Evolutionary conservation across 2,329 filamentous ascomycete genomes (phyloP).

Genomic region (Botryotinia calthae): DNA sequence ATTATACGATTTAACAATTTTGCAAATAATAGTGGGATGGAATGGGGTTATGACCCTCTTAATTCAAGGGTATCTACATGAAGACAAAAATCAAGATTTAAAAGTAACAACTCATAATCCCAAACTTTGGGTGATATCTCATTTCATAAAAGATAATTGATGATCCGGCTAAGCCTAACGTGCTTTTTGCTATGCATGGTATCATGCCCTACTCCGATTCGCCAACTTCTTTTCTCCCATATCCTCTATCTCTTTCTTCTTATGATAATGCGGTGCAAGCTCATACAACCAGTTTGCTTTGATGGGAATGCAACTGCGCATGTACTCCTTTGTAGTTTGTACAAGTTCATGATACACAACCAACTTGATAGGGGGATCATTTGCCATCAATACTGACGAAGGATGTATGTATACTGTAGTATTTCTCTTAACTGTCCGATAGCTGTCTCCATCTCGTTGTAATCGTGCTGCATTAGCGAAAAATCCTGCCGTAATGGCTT

Average conservation of each 20-base stretch:
- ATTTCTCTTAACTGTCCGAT: slow-evolving; percentile 88
- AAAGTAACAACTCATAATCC: neutral
- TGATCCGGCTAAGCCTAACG: neutral
- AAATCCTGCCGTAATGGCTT: slow-evolving; percentile 86
- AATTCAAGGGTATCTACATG: neutral
- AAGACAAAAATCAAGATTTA: neutral
- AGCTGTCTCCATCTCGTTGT: slow-evolving; percentile 79
- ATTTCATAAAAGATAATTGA: neutral
- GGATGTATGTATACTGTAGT: slow-evolving; percentile 91
- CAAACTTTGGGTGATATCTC: neutral
- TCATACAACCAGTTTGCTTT: slow-evolving; percentile 83
- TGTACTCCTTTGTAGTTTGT: slow-evolving; percentile 85
- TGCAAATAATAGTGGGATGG: neutral
- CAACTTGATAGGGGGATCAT: slow-evolving; percentile 74
- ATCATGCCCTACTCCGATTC: slow-evolving; percentile 41
- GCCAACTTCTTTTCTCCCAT: slow-evolving; percentile 77
- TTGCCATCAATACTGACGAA: slow-evolving; percentile 73
- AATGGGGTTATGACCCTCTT: neutral
- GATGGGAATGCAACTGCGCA: slow-evolving; percentile 82
- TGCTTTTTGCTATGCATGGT: neutral
- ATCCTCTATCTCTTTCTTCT: slow-evolving; percentile 82
- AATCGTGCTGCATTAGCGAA: slow-evolving; percentile 89
- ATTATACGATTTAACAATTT: neutral
- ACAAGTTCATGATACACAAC: slow-evolving; percentile 85
- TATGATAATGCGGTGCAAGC: slow-evolving; percentile 91